Base-by-base conservation (phyloP, 768 basidiomycete species). In the Pseudohyphozyma bogoriensis region DNA sequence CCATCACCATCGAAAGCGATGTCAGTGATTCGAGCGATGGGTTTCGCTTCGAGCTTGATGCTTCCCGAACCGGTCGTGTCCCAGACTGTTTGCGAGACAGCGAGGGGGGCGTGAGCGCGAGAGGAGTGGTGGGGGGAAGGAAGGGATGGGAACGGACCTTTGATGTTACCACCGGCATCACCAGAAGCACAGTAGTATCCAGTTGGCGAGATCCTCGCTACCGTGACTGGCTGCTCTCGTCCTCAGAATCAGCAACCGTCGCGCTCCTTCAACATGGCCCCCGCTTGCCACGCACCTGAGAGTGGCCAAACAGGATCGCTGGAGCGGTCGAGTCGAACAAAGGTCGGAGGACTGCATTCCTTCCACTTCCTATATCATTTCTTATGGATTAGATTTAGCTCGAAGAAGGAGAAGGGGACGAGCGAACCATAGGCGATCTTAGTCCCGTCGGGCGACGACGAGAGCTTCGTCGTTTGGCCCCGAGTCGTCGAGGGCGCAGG, bases 1-100 rank as follows among this genome's bases (percentile, higher is more conserved):
- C 86, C 89, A 73, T 96, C 93, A 2, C 86, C 87, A 70, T 97
- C 93, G 90, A 90, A 95, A 13, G 85, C 85, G 26, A 96, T 80
- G 75, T 97, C 93, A 68, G 90, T 91, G 68, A 67, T 64, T n/a
- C 31, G 36, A 0, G 60, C 55, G 40, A 67, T 44, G 5, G 63
- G 60, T 49, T 64, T 67, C 26, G 58, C 9, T 24, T 67, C 66
- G 51, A 64, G 51, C 46, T 67, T 67, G 60, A 60, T 16, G 62
- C 89, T 84, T 62, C 92, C 89, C 59, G 85, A 83, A 36, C 89
- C 87, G 28, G 87, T 82, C 1, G 83, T 83, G 73, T 97, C 93
- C 93, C 93, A 96, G n/a, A 96, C 78, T 61, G 20, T 26, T n/a
- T 47, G 44, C 9, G n/a, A 7, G 28, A 2, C 20, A 9, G 51